Percentiles rank a stretch among this genome's conserved stretches.
Conservation (phyloP, 805 yeast genomes). For the Ogataea paradorogensis region DNA sequence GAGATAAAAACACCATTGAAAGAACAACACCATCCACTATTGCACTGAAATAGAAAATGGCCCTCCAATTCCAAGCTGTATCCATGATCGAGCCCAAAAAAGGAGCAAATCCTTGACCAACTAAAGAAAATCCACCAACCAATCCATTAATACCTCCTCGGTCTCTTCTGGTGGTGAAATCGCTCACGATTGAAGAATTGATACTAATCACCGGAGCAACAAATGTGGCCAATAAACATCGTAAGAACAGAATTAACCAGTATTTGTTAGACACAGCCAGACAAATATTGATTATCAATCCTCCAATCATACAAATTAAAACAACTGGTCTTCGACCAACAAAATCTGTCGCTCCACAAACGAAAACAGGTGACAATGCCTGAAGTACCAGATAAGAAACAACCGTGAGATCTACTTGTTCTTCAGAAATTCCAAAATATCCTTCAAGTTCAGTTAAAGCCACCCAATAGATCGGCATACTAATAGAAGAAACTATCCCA, state of each 20-base stretch:
- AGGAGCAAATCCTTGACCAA: constrained; percentile 80
- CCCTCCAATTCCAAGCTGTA: constrained; percentile 64
- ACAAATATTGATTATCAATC: constrained; percentile 61
- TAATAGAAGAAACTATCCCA: constrained; percentile 66
- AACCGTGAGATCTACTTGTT: constrained; percentile 64
- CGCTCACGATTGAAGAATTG: constrained; percentile 70
- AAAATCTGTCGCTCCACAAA: constrained; percentile 66
- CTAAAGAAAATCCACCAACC: constrained; percentile 57
- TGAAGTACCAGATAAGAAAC: constrained; percentile 76
- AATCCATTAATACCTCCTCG: constrained; percentile 73
- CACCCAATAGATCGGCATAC: constrained; percentile 80
- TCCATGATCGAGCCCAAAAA: constrained; percentile 58
- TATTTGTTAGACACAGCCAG: constrained; percentile 57
- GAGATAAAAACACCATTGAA: constrained; percentile 31
- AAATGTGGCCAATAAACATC: constrained; percentile 77
- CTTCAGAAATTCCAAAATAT: constrained; percentile 54
- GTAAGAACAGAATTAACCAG: constrained; percentile 58
- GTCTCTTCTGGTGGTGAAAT: constrained; percentile 58
- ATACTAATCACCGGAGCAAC: constrained; percentile 75
- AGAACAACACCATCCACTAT: constrained; percentile 55
- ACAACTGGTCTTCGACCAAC: constrained; percentile 72
- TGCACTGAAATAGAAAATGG: constrained; percentile 73
- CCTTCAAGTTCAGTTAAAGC: constrained; percentile 58
- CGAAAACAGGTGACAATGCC: constrained; percentile 69
- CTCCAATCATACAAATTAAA: constrained; percentile 51